Evolutionary conservation across 139 green algal species (phyloP), one percentile per base, ranked within the genome.

Genomic region (Limnomonas spitsbergensis): DNA sequence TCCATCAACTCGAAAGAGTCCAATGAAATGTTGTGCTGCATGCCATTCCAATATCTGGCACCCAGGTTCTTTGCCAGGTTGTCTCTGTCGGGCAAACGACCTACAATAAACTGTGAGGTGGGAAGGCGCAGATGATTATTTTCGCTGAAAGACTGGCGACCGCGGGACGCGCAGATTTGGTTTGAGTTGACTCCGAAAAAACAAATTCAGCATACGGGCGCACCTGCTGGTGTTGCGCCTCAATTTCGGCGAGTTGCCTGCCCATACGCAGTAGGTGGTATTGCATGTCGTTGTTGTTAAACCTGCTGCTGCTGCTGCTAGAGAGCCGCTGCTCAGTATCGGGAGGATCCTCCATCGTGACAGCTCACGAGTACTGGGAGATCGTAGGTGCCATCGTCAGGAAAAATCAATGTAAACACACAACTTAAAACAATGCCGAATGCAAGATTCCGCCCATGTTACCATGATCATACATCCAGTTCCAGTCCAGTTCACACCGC

Each of bases 201-300:
- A 27, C 42, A 6, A 6, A 54, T 54, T 6, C 42, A 54, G 42
- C 42, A 27, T 6, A 6, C 9, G 6, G 7, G 42, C 31, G 9
- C 35, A 74, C 67, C 67, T 74, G 67, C 32, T 74, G 67, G 20
- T 74, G 67, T 31, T 74, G 67, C 34, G 67, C 67, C 36, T 74
- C 67, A 27, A 74, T 74, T 31, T 74, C 32, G n/a, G 67, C 67
- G 3, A 74, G 20, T 47, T 74, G 67, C 4, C 34, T 6, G 34
- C 36, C 67, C 67, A 74, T 74, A 7, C 67, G 67, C 34, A 24
- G 7, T 24, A 74, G 32, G 29, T 74, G 67, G 9, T 74, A 26
- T 14, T 61, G 47, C 39, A 47, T 31, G 9, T 39, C 32, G 67
- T 74, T 31, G 40, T 70, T 37, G 29, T 70, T 70, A 37, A 32